Base-by-base conservation (phyloP, 116 monocot genomes). In the Dioscorea cayenensis region DNA sequence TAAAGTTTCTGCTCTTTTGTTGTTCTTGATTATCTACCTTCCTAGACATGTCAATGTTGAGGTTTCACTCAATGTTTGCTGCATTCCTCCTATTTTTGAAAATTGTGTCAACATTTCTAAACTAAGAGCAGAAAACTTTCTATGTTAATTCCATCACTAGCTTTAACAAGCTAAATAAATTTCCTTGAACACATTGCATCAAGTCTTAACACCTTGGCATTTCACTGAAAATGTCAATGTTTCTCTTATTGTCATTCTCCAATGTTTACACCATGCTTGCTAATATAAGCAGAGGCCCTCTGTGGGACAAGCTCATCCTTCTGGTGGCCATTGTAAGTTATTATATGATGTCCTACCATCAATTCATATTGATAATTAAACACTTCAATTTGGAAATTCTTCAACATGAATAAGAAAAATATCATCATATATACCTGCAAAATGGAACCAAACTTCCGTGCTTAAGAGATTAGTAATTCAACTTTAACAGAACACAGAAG, bases 41-140 rank as follows among this genome's bases (percentile, higher is more conserved):
- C 82, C 82, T 85, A 67, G 55, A 72, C 49, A 85, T 66, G 76
- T 85, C 85, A 38, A 85, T 77, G 60, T 85, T 82, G 22, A 64
- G 76, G 64, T 85, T 81, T 43, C 76, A 81, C 27, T 76, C 82
- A 73, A 85, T 85, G 38, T 82, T 85, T 63, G 78, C 75, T 52
- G 49, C 82, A 60, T 82, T 85, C 71, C 79, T 82, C 25, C 82
- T 2, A 1, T 78, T 72, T 72, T 76, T 32, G 82, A 82, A 51
- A 85, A 27, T 68, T 85, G 82, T 8, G 69, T 69, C 63, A 85
- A 61, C 85, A 85, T 82, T 14, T 85, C 85, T 82, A 75, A 49
- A 29, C 7, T 29, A 0, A 48, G 28, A 4, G 25, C 7, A 48
- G 23, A 55, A 25, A 22, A 55, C 14, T 11, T 14, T 51, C 14